Conservation (phyloP, 371 early-diverging fungal species). For the Apophysomyces variabilis region DNA sequence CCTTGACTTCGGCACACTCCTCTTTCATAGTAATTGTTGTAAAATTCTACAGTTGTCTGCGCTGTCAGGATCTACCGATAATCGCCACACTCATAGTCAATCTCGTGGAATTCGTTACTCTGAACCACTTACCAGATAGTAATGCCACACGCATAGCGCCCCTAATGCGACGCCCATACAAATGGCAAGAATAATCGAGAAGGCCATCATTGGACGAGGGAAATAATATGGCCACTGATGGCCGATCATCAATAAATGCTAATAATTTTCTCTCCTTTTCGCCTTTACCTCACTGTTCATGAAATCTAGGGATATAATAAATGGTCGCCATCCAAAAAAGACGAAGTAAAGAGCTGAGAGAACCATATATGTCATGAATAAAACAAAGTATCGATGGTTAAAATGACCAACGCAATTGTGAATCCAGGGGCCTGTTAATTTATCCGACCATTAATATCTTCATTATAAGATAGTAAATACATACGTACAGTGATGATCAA, state of each 20-base stretch:
- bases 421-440: slow-evolving; percentile 66
- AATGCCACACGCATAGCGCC: slow-evolving; percentile 65
- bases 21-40: slow-evolving; percentile 61
- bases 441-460: neutral
- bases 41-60: slow-evolving; percentile 66
- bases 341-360: slow-evolving; percentile 69
- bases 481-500: slow-evolving; percentile 70
- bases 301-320: slow-evolving; percentile 56
- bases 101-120: neutral
- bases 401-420: slow-evolving; percentile 84
- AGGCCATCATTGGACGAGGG: slow-evolving; percentile 61
- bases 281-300: slow-evolving; percentile 48
- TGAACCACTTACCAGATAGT: slow-evolving; percentile 51
- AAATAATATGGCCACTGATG: slow-evolving; percentile 66
- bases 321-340: slow-evolving; percentile 59
- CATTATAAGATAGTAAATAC: neutral
- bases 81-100: neutral
- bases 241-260: neutral
- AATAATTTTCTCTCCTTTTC: slow-evolving; percentile 1
- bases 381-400: slow-evolving; percentile 83
- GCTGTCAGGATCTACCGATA: slow-evolving; percentile 53
- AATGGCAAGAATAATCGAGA: slow-evolving; percentile 59
- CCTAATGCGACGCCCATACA: slow-evolving; percentile 64
- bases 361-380: slow-evolving; percentile 76
- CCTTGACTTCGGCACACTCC: slow-evolving; percentile 54